Conservation (phyloP, 2,329 filamentous ascomycete species). For the Diaporthe ampelina region DNA sequence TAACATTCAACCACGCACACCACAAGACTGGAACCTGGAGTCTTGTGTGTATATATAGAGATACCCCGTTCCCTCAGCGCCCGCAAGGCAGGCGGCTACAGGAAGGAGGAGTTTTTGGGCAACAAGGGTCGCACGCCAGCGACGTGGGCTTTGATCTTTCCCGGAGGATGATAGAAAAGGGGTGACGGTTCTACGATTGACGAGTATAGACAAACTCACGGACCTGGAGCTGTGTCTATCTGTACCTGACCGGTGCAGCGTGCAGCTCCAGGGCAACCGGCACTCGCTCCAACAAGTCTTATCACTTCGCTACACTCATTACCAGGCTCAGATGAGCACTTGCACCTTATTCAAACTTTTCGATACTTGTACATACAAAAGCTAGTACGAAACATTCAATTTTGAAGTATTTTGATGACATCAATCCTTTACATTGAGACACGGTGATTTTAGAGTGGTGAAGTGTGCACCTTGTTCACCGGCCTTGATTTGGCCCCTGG, state of each 20-base stretch:
- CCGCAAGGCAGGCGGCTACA: slow-evolving; percentile 24
- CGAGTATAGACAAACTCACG: slow-evolving; percentile 38
- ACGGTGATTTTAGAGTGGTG: neutral
- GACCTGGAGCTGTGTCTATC: slow-evolving; percentile 11
- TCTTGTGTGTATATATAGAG: slow-evolving; percentile 32
- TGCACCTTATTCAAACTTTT: slow-evolving; percentile 19
- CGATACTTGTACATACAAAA: slow-evolving; percentile 36
- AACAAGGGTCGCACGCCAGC: neutral
- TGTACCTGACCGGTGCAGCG: slow-evolving; percentile 6
- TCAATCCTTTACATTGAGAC: neutral
- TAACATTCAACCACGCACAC: slow-evolving; percentile 33
- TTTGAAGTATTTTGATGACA: slow-evolving; percentile 12
- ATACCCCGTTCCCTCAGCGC: slow-evolving; percentile 39
- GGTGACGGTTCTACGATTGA: slow-evolving; percentile 37
- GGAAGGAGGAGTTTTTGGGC: slow-evolving; percentile 39
- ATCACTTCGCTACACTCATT: slow-evolving; percentile 39
- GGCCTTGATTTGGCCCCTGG: slow-evolving; percentile 27
- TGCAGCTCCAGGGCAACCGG: slow-evolving; percentile 3
- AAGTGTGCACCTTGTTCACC: neutral
- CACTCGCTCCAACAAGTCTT: slow-evolving; percentile 35
- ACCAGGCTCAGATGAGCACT: slow-evolving; percentile 10
- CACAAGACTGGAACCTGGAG: neutral
- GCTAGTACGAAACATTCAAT: slow-evolving; percentile 15
- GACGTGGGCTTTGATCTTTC: slow-evolving; percentile 4
- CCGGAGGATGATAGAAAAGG: slow-evolving; percentile 11